Percentiles rank a stretch among this genome's conserved stretches.
Conservation (phyloP, 2,329 filamentous ascomycete species). For the Trichoderma atroviride region DNA sequence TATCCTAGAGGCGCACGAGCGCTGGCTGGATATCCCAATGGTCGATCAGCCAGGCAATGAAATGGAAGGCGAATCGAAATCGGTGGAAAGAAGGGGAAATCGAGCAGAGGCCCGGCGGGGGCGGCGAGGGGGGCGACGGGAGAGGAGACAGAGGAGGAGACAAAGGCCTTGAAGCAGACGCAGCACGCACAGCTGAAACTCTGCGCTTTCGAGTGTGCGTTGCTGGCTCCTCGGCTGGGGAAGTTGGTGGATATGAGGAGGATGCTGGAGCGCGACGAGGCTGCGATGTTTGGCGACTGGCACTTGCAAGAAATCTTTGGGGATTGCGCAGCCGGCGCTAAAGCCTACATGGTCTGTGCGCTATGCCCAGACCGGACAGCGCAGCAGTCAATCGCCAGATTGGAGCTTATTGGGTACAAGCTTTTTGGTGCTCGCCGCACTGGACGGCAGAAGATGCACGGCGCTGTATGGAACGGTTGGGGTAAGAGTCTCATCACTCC, state of each 20-base stretch:
- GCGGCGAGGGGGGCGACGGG: neutral
- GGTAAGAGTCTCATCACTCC: conserved; percentile 13
- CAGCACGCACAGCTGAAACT: conserved; percentile 15
- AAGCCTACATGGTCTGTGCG: conserved; percentile 8
- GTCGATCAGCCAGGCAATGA: neutral
- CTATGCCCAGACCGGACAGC: neutral
- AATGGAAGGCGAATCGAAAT: neutral
- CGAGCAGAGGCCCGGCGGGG: neutral
- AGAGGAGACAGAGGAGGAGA: neutral
- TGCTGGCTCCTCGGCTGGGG: conserved; percentile 23
- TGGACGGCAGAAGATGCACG: conserved; percentile 1
- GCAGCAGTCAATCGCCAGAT: neutral
- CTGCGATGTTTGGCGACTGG: conserved; percentile 24
- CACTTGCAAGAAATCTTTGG: conserved; percentile 7
- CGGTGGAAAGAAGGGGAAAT: conserved; percentile 5
- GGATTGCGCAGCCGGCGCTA: conserved; percentile 17
- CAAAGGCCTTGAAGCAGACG: conserved; percentile 20
- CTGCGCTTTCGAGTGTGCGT: conserved; percentile 26
- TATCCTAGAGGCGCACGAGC: neutral
- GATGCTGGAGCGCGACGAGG: conserved; percentile 26
- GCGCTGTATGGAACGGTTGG: conserved; percentile 1
- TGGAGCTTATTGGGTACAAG: conserved; percentile 6
- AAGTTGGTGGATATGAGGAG: neutral
- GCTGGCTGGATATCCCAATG: conserved; percentile 1
- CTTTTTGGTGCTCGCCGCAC: neutral